Percentiles rank a stretch among this genome's conserved stretches.
Conservation (phyloP, 2,329 filamentous ascomycete genomes). For the Penicillium digitatum region DNA sequence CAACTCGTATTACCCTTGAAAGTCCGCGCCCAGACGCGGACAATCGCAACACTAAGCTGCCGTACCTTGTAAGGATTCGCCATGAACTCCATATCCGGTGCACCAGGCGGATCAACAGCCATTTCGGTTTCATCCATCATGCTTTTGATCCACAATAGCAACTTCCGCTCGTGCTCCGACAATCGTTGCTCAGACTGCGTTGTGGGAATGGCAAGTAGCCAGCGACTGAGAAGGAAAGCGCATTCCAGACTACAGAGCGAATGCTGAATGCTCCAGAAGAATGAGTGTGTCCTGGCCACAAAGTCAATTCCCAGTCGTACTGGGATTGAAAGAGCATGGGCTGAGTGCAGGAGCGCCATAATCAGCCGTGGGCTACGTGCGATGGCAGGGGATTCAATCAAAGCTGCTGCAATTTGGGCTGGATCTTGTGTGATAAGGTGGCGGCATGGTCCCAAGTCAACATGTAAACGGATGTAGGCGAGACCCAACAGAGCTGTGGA, state of each 20-base stretch:
- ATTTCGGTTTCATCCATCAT: slow-evolving; percentile 51
- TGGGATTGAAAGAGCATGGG: slow-evolving; percentile 53
- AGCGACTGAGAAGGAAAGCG: slow-evolving; percentile 48
- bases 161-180: slow-evolving; percentile 47
- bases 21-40: slow-evolving; percentile 46
- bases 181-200: slow-evolving; percentile 43
- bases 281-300: slow-evolving; percentile 51
- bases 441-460: slow-evolving; percentile 47
- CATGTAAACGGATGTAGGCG: slow-evolving; percentile 47
- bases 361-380: slow-evolving; percentile 46
- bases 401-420: slow-evolving; percentile 44
- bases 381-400: slow-evolving; percentile 43
- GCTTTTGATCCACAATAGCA: slow-evolving; percentile 48
- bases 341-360: slow-evolving; percentile 51
- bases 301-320: slow-evolving; percentile 53
- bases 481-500: slow-evolving; percentile 48
- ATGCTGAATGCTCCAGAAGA: slow-evolving; percentile 56
- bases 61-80: slow-evolving; percentile 43
- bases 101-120: slow-evolving; percentile 38
- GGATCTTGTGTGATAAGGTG: slow-evolving; percentile 48
- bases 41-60: slow-evolving; percentile 47
- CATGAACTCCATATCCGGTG: slow-evolving; percentile 42
- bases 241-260: slow-evolving; percentile 54
- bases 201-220: slow-evolving; percentile 44
- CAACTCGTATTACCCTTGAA: slow-evolving; percentile 49